phyloP scores from a whole-genome alignment of 1,139 yeast genomes.

The Yamadazyma songkhlaensis region DNA sequence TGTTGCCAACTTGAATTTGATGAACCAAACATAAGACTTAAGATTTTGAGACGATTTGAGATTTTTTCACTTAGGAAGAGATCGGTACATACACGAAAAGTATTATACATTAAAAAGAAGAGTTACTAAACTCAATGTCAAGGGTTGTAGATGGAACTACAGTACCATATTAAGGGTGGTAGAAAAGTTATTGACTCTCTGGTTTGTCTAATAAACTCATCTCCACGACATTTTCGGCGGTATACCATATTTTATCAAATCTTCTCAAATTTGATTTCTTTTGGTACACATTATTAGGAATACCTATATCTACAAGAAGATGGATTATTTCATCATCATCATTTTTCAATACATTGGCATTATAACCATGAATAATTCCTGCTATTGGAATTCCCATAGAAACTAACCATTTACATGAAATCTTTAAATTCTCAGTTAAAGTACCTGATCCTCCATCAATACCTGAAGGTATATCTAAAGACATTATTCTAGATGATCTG shows the following conservation, averaged over 20 bases:
- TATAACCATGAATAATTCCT: slow-evolving; percentile 63
- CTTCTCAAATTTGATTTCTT: slow-evolving; percentile 40
- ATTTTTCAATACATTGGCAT: slow-evolving; percentile 28
- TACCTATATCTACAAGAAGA: slow-evolving; percentile 66
- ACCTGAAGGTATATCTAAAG: slow-evolving; percentile 83
- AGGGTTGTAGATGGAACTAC: too few species aligned
- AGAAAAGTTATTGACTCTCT: too few species aligned
- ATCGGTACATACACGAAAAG: slow-evolving; percentile 1
- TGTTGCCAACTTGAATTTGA: slow-evolving; percentile 4
- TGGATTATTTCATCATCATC: slow-evolving; percentile 43
- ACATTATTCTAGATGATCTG: slow-evolving; percentile 52
- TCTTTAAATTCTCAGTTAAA: slow-evolving; percentile 29
- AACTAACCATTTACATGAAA: slow-evolving; percentile 52
- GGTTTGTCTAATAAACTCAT: slow-evolving; percentile 17
- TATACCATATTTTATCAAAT: slow-evolving; percentile 45
- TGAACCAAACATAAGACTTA: slow-evolving; percentile 5
- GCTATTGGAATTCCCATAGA: slow-evolving; percentile 75
- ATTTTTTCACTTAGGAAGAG: neutral
- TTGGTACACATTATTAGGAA: slow-evolving; percentile 52
- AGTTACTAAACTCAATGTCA: too few species aligned
- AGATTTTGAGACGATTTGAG: neutral
- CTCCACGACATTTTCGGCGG: slow-evolving; percentile 32
- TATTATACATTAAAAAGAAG: too few species aligned
- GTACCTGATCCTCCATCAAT: slow-evolving; percentile 83
- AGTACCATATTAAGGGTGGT: too few species aligned